These are phyloP conservation scores for Sporothrix protearum DNA, from an alignment of 2,329 filamentous ascomycete genomes.

Conservation along the genomic window DNA sequence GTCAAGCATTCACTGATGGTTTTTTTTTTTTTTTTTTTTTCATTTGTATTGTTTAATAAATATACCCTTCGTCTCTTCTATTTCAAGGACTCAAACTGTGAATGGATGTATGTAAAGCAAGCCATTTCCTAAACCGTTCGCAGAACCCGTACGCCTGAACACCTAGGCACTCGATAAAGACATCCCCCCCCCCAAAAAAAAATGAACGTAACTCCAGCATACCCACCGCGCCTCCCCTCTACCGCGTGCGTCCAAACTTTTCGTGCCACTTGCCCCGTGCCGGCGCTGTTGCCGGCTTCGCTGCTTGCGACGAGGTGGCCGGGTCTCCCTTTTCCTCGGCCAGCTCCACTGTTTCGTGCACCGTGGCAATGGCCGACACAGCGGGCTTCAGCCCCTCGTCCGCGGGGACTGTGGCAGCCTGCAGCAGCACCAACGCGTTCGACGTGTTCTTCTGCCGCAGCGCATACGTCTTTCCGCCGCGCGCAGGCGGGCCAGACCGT, in stretches of 20 bases:
- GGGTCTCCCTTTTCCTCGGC: conserved; percentile 39
- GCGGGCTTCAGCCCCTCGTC: conserved; percentile 31
- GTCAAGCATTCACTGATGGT: too few relatives aligned
- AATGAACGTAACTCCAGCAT: too few relatives aligned
- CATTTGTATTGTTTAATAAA: background rate
- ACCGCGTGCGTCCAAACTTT: conserved; percentile 51
- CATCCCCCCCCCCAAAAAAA: too few relatives aligned
- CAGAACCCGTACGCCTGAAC: background rate
- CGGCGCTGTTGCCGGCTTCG: conserved; percentile 29
- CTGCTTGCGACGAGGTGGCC: background rate
- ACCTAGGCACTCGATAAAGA: background rate
- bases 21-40: background rate
- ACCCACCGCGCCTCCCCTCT: background rate
- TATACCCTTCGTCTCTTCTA: background rate
- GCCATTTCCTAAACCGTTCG: too few relatives aligned
- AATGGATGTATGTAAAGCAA: background rate
- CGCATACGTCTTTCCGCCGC: conserved; percentile 53
- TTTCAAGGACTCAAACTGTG: background rate
- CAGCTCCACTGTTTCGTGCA: conserved; percentile 62
- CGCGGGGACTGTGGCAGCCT: conserved; percentile 32
- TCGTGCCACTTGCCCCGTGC: conserved; percentile 58
- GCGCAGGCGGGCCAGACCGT: conserved; percentile 52
- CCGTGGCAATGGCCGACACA: conserved; percentile 50
- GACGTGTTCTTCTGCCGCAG: conserved; percentile 66
- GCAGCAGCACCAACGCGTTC: conserved; percentile 59